Evolutionary conservation across 2,329 filamentous ascomycete species (phyloP), one percentile per base, ranked within the genome.

Genomic region (Exophiala xenobiotica): DNA sequence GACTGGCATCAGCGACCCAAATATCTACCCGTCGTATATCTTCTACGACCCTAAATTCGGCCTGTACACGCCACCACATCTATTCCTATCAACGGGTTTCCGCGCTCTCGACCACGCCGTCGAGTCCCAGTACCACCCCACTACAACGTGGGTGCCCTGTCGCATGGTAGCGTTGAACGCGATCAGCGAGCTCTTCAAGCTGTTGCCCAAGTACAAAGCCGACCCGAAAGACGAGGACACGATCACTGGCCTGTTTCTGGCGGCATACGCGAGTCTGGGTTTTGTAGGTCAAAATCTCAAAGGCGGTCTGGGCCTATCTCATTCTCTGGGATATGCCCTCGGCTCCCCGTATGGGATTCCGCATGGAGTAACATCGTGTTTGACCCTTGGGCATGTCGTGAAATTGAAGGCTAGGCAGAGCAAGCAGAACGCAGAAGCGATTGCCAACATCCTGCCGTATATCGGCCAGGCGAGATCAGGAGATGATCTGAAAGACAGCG

Each of bases 51-150:
- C 74, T 11, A 68, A 64, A 1, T 80, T 79, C 52, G 77, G 72
- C 0, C 62, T 73, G 12, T 65, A 81, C 49, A 81, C 79, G 3
- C 79, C 79, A 0, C 64, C 67, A 14, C 65, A 68, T 29, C 67
- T 81, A 1, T 79, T 74, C 69, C 63, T 77, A 43, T 74, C 72
- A 45, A 81, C 78, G 0, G 79, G 73, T 0, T 64, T 82, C 48
- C 66, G 78, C 9, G 76, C 79, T 0, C 64, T 82, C 49, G 78
- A 81, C 58, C 79, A 82, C 56, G 77, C 79, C 0, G 67, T 81
- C 42, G 79, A 82, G 61, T 51, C 74, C 1, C 65, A 78, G 52
- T 80, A 80, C 57, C 75, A 82, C 51, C 75, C 76, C 0, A 74
- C 72, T 0, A 70, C 75, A 1, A 71, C 70, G 1, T 78, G 80